phyloP scores from a whole-genome alignment of 768 basidiomycete genomes.

The Amyloporia xantha region DNA sequence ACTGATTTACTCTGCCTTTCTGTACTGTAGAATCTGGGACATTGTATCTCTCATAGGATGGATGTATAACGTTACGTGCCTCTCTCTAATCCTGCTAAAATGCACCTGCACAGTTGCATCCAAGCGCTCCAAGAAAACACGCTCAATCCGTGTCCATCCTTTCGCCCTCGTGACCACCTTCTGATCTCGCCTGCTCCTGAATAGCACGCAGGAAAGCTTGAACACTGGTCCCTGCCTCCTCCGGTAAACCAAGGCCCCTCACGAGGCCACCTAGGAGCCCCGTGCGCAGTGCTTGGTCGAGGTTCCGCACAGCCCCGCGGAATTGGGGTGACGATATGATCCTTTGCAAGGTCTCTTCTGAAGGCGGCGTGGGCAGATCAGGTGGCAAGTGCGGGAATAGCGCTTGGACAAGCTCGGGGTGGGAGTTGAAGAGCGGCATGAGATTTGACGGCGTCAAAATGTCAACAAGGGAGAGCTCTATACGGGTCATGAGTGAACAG shows the following conservation, averaged over 20 bases:
- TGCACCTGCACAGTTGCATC: not conserved
- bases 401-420: conserved; percentile 60
- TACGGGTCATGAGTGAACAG: not conserved
- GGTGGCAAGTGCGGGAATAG: conserved; percentile 81
- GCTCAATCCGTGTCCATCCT: conserved; percentile 75
- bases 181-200: conserved; percentile 62
- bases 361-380: conserved; percentile 64
- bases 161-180: conserved; percentile 35
- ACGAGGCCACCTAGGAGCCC: conserved; percentile 75
- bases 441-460: conserved; percentile 72
- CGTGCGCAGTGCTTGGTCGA: conserved; percentile 81
- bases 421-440: conserved; percentile 59
- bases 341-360: conserved; percentile 60
- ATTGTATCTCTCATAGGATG: conserved; percentile 1
- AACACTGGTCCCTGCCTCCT: conserved; percentile 75
- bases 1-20: conserved; percentile 30
- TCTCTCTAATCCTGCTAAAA: not conserved
- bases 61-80: conserved; percentile 1
- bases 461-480: conserved; percentile 66
- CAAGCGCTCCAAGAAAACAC: not conserved
- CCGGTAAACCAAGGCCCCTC: conserved; percentile 72
- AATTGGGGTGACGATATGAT: conserved; percentile 84
- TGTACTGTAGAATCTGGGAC: not conserved
- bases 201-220: conserved; percentile 77
- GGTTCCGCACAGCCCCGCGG: conserved; percentile 66